Conservation (phyloP, 768 basidiomycete genomes). For the Epithele typhae region DNA sequence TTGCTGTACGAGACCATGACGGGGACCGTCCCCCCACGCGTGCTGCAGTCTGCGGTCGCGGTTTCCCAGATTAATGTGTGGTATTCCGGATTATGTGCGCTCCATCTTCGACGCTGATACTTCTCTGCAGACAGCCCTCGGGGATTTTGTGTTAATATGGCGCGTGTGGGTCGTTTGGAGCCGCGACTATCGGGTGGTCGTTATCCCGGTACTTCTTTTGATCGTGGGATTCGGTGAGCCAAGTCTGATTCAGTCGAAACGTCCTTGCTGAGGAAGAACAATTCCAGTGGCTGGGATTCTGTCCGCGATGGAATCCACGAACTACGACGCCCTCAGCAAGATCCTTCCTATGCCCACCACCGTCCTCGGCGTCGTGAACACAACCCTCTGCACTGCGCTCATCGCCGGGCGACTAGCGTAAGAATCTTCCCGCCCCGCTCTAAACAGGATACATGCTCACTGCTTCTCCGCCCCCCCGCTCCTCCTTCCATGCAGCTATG, state of each 20-base stretch:
- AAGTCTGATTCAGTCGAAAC: no score
- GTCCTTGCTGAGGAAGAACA: no score
- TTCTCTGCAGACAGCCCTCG: neutral
- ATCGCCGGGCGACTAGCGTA: slow-evolving; percentile 7
- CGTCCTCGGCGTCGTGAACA: slow-evolving; percentile 4
- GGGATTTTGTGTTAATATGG: slow-evolving; percentile 4
- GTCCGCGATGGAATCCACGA: slow-evolving; percentile 1
- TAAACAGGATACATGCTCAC: no score
- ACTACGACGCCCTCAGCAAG: neutral
- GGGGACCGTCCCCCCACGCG: neutral
- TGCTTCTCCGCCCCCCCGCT: no score
- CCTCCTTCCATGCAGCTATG: slow-evolving; percentile 1
- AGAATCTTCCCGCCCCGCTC: no score
- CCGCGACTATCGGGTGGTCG: neutral
- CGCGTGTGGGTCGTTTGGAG: slow-evolving; percentile 10
- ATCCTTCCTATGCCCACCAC: slow-evolving; percentile 5
- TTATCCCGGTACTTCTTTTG: neutral
- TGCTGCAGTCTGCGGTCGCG: slow-evolving; percentile 2
- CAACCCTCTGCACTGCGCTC: slow-evolving; percentile 1
- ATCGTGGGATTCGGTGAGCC: slow-evolving; percentile 2
- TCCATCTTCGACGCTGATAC: no score
- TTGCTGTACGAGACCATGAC: slow-evolving; percentile 1
- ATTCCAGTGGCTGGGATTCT: slow-evolving; percentile 1
- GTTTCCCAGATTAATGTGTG: slow-evolving; percentile 1
- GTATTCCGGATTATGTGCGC: no score